A percentile compares a stretch with the other conserved stretches of the same genome.
These are phyloP conservation scores for Saksenaea oblongispora DNA, from an alignment of 371 early-diverging fungal genomes.

Conservation along the genomic window DNA sequence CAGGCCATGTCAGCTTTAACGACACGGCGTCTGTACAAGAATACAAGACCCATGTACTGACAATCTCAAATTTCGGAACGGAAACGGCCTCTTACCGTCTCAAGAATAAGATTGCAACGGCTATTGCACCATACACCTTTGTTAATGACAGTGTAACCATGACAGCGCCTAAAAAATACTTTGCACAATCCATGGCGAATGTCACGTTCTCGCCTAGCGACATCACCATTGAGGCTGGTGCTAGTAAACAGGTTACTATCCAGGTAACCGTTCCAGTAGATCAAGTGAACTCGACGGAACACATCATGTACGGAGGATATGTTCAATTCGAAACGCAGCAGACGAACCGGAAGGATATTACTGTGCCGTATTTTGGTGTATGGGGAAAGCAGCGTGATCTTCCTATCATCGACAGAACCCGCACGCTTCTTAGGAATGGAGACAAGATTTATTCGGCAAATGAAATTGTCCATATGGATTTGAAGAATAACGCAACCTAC, in stretches of 20 bases:
- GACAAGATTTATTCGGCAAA: background rate
- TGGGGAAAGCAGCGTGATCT: background rate
- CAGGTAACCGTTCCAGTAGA: background rate
- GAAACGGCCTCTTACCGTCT: background rate
- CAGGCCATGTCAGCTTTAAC: conserved; percentile 70
- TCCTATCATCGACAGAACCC: background rate
- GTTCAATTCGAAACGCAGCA: background rate
- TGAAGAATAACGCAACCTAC: background rate
- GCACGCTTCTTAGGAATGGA: background rate
- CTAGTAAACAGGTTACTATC: background rate
- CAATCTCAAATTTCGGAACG: background rate
- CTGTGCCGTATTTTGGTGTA: background rate
- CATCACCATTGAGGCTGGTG: background rate
- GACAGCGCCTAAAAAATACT: background rate
- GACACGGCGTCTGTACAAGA: conserved; percentile 49
- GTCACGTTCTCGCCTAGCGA: background rate
- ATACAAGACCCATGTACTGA: conserved; percentile 12
- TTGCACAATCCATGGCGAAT: background rate
- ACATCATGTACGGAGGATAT: background rate
- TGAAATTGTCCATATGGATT: background rate
- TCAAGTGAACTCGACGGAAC: background rate
- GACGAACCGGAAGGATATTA: background rate
- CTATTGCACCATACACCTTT: background rate
- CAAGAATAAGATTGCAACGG: background rate
- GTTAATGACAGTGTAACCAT: background rate